Base-by-base conservation (phyloP, 2,329 filamentous ascomycete species). In the Alternaria triticimaculans region DNA sequence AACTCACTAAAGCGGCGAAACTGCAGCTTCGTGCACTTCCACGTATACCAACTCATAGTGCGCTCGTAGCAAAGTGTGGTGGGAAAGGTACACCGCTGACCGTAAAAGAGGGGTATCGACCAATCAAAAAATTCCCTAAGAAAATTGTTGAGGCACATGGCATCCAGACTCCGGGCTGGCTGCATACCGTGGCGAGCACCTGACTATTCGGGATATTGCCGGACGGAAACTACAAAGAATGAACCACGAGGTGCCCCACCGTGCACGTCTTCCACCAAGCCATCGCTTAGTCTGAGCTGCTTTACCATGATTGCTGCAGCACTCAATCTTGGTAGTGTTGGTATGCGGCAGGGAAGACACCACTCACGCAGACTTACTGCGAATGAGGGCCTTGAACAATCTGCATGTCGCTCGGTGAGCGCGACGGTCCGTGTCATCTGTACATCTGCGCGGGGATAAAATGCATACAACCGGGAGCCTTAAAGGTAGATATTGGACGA, bases 161-260 rank as follows among this genome's bases (percentile, higher is more conserved):
- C 65, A 68, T 68, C 68, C 70, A 70, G 69, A 72, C 65, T 72
- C 59, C 54, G 37, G 48, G 49, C 44, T 62, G 62, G 50, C 62
- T 69, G 74, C 76, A 78, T 75, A 62, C 65, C 49, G 65, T 67
- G 64, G 65, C 60, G 69, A 74, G 68, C 75, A 78, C 72, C 75
- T 78, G 76, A 78, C 71, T 65, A 62, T 62, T 69, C 55, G 62
- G 65, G 62, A 60, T 58, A 70, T 58, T 63, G 57, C 64, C 62
- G 60, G 48, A 60, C 56, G 48, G n/a, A 65, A 58, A 62, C 56
- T 62, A 66, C 58, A 63, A 67, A 66, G 33, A 55, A 69, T 64
- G 66, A 61, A 67, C 64, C 50, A 57, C 55, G 55, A 63, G 49
- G 58, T 62, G 63, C 63, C 62, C 66, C 62, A 60, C 64, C 62